phyloP scores from a whole-genome alignment of 176 grass and related monocot genomes.

The Areca catechu region DNA sequence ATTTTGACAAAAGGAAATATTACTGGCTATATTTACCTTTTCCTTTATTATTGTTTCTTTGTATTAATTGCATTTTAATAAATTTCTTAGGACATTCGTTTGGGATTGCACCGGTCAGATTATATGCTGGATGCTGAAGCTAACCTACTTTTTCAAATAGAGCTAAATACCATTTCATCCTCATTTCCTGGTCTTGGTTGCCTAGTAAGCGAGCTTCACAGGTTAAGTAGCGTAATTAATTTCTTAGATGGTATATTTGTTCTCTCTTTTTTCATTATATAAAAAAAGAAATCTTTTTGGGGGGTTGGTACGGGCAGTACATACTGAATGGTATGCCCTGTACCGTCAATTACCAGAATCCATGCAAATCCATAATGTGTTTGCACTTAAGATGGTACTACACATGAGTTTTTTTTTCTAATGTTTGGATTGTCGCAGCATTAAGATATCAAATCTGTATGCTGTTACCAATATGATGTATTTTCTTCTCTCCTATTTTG shows the following conservation, averaged over 20 bases:
- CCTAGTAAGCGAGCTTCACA: constrained; percentile 83
- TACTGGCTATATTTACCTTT: background rate
- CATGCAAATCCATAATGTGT: too few relatives aligned
- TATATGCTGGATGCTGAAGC: constrained; percentile 95
- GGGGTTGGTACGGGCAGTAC: too few relatives aligned
- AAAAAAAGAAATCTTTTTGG: background rate
- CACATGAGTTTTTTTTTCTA: too few relatives aligned
- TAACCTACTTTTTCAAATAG: constrained; percentile 84
- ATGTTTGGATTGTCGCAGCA: too few relatives aligned
- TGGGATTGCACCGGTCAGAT: constrained; percentile 93
- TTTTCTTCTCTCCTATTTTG: too few relatives aligned
- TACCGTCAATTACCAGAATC: too few relatives aligned
- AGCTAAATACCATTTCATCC: constrained; percentile 88
- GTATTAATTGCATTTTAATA: constrained; percentile 6
- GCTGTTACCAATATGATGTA: too few relatives aligned
- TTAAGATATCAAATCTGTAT: too few relatives aligned
- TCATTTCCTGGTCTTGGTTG: constrained; percentile 89
- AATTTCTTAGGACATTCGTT: constrained; percentile 72
- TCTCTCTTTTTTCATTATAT: constrained; percentile 1
- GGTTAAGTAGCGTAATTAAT: constrained; percentile 23
- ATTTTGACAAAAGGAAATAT: too few relatives aligned
- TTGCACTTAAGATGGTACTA: too few relatives aligned
- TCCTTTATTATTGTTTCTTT: background rate
- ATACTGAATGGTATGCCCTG: too few relatives aligned
- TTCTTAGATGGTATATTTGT: background rate